Base-by-base conservation (phyloP, 805 yeast genomes). In the Starmera pachycereana region DNA sequence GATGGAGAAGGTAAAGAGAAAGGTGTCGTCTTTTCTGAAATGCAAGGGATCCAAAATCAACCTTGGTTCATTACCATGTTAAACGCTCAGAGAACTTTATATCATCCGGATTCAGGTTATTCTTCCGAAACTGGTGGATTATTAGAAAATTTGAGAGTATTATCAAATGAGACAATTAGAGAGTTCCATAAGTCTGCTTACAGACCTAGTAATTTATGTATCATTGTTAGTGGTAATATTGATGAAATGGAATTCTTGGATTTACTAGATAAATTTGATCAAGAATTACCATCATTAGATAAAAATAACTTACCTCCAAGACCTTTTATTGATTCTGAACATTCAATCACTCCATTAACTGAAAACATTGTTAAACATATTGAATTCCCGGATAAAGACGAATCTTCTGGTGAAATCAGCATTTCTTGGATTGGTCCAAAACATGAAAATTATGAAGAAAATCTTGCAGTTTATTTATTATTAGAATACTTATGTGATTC, bases 1-100 rank as follows among this genome's bases (percentile, higher is more conserved):
- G 97, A 92, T 57, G 96, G 95, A 2, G 71, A 76, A 8, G 95
- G 84, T 29, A 77, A 81, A 47, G 98, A 92, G 50, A 87, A 87
- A 57, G 98, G 98, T 50, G 98, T 92, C 28, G 97, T 92, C 4
- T 92, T 83, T 57, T 81, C 94, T 39, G 98, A 92, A 62, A 92
- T 92, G 97, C 96, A 86, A 54, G 97, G 88, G 25, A 78, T 83
- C 41, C 95, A 88, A 58, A 76, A 76, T 51, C 84, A 81, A 46
- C 72, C 89, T 12, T 78, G 79, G 75, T 82, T 81, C 47, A 62
- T 80, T 11, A 56, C 81, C 3, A 73, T 69, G 48, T 64, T 83
- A 46, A 76, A 75, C 39, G 62, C 77, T 44, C 84, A 78, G 53
- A 71, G 78, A 51, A 52, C 72, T 0, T 51, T 83, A 50, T 82